These are phyloP conservation scores for Vitis hybrid DNA, from an alignment of 177 flowering plant genomes.

Conservation along the genomic window DNA sequence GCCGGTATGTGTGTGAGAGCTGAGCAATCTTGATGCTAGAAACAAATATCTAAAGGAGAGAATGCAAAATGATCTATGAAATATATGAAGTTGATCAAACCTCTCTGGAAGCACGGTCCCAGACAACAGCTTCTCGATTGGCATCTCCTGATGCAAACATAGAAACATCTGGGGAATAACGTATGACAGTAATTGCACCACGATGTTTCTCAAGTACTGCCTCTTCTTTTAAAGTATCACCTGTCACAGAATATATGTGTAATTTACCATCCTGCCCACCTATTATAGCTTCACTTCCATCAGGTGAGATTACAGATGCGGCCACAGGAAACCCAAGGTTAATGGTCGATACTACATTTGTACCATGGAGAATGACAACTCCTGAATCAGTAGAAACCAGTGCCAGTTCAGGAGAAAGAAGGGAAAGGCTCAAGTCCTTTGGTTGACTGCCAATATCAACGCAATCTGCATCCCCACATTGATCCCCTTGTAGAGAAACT, in stretches of 20 bases:
- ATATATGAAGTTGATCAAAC: conserved; percentile 18
- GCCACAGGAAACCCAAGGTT: conserved; percentile 76
- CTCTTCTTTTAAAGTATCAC: conserved; percentile 77
- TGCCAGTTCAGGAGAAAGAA: conserved; percentile 60
- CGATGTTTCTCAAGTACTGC: conserved; percentile 90
- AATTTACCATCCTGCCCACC: conserved; percentile 94
- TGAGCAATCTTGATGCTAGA: too few relatives aligned
- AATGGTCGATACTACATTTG: conserved; percentile 62
- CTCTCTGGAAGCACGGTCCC: conserved; percentile 83
- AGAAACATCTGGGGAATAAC: conserved; percentile 87
- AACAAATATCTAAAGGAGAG: neutral
- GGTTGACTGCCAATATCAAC: conserved; percentile 88
- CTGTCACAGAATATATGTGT: conserved; percentile 67
- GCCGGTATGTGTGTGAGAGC: too few relatives aligned
- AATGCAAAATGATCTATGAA: neutral
- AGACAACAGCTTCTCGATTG: conserved; percentile 90
- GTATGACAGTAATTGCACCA: conserved; percentile 82
- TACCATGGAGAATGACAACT: conserved; percentile 70
- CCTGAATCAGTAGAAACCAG: conserved; percentile 80
- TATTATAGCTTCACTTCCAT: conserved; percentile 88
- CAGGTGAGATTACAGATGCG: conserved; percentile 77
- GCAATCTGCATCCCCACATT: conserved; percentile 67
- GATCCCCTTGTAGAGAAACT: conserved; percentile 58
- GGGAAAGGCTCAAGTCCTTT: conserved; percentile 75
- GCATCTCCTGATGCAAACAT: conserved; percentile 93